Base-by-base conservation (phyloP, 2,329 filamentous ascomycete genomes). In the Cytospora piceicola region DNA sequence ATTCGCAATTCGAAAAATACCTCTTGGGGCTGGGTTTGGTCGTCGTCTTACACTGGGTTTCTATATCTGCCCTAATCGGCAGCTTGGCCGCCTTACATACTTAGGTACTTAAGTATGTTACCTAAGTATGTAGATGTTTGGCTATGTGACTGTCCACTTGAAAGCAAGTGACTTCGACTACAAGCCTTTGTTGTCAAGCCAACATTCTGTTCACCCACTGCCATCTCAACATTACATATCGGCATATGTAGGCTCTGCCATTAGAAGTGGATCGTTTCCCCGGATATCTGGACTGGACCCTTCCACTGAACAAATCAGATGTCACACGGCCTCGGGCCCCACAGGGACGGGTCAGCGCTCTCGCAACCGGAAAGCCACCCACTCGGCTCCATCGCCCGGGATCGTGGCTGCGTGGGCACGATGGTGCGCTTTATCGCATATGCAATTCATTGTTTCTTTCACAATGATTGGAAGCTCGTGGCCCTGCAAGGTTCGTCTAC, bases 311-410 rank as follows among this genome's bases (percentile, higher is more conserved):
- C 39, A n/a, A 22, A 49, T 49, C 46, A n/a, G n/a, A n/a, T n/a
- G n/a, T n/a, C n/a, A n/a, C n/a, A 49, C 46, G 46, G 46, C n/a
- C 22, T 11, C 46, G 46, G n/a, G 46, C 46, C 4, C 46, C 46
- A 49, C 46, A 49, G n/a, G 24, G 46, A 49, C n/a, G 46, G 46
- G n/a, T 5, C 22, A 11, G 22, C 14, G n/a, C 22, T 49, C n/a
- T 49, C 46, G 46, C 46, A 49, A 49, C 46, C 46, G 46, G 46
- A 49, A 49, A 49, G n/a, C 46, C 46, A n/a, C 46, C 46, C 46
- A 22, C 46, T 49, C n/a, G 46, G 46, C 46, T 49, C 46, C 46
- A 49, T 49, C 22, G 46, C 46, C 46, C 46, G n/a, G 46, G 46
- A 49, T 49, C 14, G 46, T 49, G 46, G 22, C 4, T 4, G 14